Conservation (phyloP, 805 yeast genomes). For the Cyberlindnera galapagoensis region DNA sequence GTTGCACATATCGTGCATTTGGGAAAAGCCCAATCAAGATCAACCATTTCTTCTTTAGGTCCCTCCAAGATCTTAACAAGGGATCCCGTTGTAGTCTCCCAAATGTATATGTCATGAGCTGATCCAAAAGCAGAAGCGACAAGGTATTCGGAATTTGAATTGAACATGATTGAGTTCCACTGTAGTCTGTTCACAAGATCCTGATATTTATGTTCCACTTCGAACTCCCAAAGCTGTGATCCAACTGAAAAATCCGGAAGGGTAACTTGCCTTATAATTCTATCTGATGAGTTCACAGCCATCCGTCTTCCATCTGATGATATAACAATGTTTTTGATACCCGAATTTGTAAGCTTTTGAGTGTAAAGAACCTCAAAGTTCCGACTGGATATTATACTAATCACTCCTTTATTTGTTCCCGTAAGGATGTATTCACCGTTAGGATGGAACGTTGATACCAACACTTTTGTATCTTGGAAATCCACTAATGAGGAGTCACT, state of each 20-base stretch:
- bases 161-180: constrained; percentile 79
- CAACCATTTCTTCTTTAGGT: constrained; percentile 79
- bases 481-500: constrained; percentile 18
- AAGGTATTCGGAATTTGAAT: constrained; percentile 72
- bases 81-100: constrained; percentile 91
- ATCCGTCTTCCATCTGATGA: constrained; percentile 55
- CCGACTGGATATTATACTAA: constrained; percentile 40
- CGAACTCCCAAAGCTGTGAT: constrained; percentile 40
- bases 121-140: constrained; percentile 86
- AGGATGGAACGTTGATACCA: constrained; percentile 39
- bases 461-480: constrained; percentile 16
- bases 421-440: constrained; percentile 52
- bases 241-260: constrained; percentile 30
- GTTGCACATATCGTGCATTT: constrained; percentile 73
- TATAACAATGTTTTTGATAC: constrained; percentile 60
- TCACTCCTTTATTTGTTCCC: constrained; percentile 79
- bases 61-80: constrained; percentile 85
- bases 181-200: constrained; percentile 84
- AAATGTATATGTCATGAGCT: constrained; percentile 81
- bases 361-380: constrained; percentile 33
- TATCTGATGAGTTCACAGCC: constrained; percentile 71
- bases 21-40: constrained; percentile 79
- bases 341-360: constrained; percentile 58
- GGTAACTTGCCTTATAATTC: constrained; percentile 59
- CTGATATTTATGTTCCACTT: constrained; percentile 75